phyloP scores from a whole-genome alignment of 306 rosid genomes.

The Rosa chinensis region DNA sequence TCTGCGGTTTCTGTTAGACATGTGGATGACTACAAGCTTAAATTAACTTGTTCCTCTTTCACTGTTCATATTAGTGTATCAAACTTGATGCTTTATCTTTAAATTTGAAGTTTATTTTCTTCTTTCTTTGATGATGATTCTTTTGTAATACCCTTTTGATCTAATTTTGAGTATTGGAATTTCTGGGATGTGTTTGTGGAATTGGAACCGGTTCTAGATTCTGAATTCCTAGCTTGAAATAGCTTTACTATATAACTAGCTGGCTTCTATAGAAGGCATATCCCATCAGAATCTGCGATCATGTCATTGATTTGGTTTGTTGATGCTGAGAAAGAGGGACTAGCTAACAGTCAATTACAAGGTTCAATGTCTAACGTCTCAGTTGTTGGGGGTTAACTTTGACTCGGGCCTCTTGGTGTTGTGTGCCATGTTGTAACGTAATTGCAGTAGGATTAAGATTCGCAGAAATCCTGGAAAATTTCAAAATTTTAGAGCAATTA shows the following conservation, averaged over 20 bases:
- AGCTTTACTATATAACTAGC: not conserved
- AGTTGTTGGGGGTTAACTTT: not conserved
- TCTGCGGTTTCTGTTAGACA: conserved; percentile 44
- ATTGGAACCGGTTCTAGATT: not conserved
- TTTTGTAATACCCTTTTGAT: not conserved
- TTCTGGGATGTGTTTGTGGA: conserved; percentile 1
- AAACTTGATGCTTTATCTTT: not conserved
- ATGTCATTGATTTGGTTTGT: not conserved
- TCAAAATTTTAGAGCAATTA: not conserved
- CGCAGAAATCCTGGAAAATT: not conserved
- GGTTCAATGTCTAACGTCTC: not conserved
- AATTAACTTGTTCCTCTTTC: not conserved
- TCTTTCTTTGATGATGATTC: not conserved
- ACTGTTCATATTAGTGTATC: not conserved
- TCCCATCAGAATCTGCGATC: not conserved
- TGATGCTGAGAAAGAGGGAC: not conserved
- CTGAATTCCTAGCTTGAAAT: not conserved
- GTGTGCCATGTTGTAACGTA: not conserved
- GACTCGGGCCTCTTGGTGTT: not conserved
- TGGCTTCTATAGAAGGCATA: not conserved
- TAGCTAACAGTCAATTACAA: conserved; percentile 6
- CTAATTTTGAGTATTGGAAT: not conserved
- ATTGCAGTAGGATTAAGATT: too few species aligned
- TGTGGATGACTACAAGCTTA: not conserved
- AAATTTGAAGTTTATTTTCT: not conserved